These are phyloP conservation scores for Trichoderma virens DNA, from an alignment of 495 filamentous ascomycete genomes.

Conservation along the genomic window DNA sequence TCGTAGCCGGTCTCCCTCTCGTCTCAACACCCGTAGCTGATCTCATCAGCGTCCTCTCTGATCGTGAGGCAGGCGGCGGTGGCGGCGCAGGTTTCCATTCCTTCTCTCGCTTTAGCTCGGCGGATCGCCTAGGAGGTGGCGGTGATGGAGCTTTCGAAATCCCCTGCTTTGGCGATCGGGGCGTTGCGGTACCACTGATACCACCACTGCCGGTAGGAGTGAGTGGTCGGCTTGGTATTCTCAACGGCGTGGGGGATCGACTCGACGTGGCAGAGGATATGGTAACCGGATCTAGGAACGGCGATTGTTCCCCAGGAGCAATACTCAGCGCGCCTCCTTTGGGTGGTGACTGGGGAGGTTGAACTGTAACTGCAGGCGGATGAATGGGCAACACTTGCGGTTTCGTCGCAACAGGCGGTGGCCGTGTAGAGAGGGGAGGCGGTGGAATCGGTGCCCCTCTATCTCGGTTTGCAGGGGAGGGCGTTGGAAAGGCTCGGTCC, in stretches of 20 bases:
- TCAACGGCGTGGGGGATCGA: conserved; percentile 44
- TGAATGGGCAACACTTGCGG: conserved; percentile 44
- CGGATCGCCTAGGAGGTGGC: conserved; percentile 46
- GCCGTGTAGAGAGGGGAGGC: conserved; percentile 23
- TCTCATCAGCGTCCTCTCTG: conserved; percentile 68
- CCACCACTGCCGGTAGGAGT: conserved; percentile 42
- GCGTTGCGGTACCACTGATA: conserved; percentile 21
- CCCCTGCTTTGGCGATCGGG: conserved; percentile 31
- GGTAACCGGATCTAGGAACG: conserved; percentile 40
- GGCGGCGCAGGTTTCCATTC: conserved; percentile 41
- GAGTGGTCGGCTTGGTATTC: conserved; percentile 40
- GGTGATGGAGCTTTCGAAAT: conserved; percentile 43
- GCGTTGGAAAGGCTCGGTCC: conserved; percentile 21
- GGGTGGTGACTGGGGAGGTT: conserved; percentile 70
- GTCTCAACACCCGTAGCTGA: background rate
- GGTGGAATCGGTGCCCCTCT: conserved; percentile 10
- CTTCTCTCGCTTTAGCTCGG: conserved; percentile 38
- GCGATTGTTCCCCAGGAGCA: conserved; percentile 28
- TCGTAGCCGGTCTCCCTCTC: background rate
- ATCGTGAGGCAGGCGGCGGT: conserved; percentile 50
- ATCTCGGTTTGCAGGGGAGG: conserved; percentile 15
- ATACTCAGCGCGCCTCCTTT: conserved; percentile 33
- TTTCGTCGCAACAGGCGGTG: conserved; percentile 26
- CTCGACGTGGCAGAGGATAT: conserved; percentile 32
- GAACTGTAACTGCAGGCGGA: conserved; percentile 61